Evolutionary conservation across 257 asterid genomes (phyloP), one percentile per base, ranked within the genome.

Genomic region (Echium plantagineum): DNA sequence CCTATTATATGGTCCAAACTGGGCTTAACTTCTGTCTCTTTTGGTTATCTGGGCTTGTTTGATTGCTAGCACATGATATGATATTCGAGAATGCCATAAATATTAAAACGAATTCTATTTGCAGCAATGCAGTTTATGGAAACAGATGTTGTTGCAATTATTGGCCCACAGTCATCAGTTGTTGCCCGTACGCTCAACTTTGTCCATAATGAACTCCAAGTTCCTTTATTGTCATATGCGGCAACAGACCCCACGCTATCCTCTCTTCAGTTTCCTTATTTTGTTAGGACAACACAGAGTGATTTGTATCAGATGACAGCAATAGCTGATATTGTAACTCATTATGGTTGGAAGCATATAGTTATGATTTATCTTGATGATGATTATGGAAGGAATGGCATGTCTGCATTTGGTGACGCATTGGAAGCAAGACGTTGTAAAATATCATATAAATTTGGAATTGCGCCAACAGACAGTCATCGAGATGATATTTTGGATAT

Each of bases 121-220:
- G 63, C 77, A 79, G 84, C 77, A 26, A 65, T 79, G 70, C 71
- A 66, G 66, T 73, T 79, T 52, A 70, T 75, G 84, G 75, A 79
- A 72, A 73, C 71, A 9, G 84, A 79, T 47, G 55, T 63, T 15
- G 21, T 79, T 67, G 84, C 84, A 22, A 48, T 79, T 57, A 73
- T 79, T 57, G 84, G 84, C 22, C 84, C 84, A 21, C 81, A 75
- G 63, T 79, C 84, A 47, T 79, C 84, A 15, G 84, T 75, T 1
- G 79, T 79, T 28, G 77, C 84, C 48, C 79, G 70, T 61, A 68
- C 75, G 42, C 60, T 75, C 31, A 62, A 74, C 13, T 59, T 67
- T 47, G 73, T 79, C 48, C 77, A 75, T 9, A 73, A 75, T 63
- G 79, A 79, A 19, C 81, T 79, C 61, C 81, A 79, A 65, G 75